phyloP scores from a whole-genome alignment of 2,329 filamentous ascomycete species.

The Ascochyta rabiei region DNA sequence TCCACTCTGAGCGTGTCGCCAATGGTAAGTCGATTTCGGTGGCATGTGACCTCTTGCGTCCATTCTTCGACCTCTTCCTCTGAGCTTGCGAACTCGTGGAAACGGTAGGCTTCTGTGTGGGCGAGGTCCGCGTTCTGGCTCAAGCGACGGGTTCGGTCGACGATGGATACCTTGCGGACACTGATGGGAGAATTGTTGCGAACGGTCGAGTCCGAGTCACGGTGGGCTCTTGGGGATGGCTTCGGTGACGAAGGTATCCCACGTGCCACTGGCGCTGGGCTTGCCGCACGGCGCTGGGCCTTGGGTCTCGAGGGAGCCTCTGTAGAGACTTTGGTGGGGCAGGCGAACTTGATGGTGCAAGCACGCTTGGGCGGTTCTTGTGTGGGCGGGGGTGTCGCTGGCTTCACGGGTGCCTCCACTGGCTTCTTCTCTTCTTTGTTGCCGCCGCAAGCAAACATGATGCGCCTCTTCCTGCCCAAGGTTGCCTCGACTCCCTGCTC shows the following conservation, averaged over 20 bases:
- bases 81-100: constrained; percentile 92
- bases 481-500: constrained; percentile 67
- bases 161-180: constrained; percentile 46
- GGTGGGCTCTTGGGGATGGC: constrained; percentile 45
- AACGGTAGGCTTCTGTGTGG: constrained; percentile 64
- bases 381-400: constrained; percentile 21
- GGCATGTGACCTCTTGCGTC: constrained; percentile 73
- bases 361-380: constrained; percentile 58
- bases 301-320: constrained; percentile 42
- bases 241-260: constrained; percentile 40
- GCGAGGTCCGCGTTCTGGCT: constrained; percentile 50
- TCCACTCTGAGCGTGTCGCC: constrained; percentile 90
- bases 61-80: constrained; percentile 88
- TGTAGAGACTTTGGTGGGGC: constrained; percentile 60
- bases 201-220: constrained; percentile 58
- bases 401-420: constrained; percentile 25
- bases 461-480: constrained; percentile 81
- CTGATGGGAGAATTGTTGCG: constrained; percentile 55
- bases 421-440: constrained; percentile 54
- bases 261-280: constrained; percentile 49
- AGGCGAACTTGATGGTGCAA: constrained; percentile 76
- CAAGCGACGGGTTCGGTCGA: constrained; percentile 42
- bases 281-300: constrained; percentile 52
- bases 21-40: constrained; percentile 78
- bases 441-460: constrained; percentile 83